Percentiles rank a stretch among this genome's conserved stretches.
Evolutionary conservation across 257 asterid species (phyloP).

Genomic region (Solanum gracilifrons): DNA sequence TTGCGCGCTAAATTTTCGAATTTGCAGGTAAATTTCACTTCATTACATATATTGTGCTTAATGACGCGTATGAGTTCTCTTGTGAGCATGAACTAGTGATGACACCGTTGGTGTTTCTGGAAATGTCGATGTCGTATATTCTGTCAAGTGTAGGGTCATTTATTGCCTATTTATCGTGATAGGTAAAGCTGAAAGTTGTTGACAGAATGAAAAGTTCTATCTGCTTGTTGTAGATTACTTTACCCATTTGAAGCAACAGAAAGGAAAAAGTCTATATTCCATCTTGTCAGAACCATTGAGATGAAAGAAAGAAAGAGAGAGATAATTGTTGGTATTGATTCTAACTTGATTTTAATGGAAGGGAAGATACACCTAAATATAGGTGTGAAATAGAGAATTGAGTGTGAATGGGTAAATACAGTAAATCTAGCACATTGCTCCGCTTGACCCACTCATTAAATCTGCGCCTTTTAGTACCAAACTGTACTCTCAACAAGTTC

Average conservation of each 20-base stretch:
- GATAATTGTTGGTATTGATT: neutral
- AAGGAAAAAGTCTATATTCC: neutral
- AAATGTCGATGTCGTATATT: neutral
- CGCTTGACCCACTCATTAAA: neutral
- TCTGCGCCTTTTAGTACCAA: neutral
- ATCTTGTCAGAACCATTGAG: neutral
- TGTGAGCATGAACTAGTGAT: neutral
- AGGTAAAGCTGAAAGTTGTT: neutral
- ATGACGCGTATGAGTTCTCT: neutral
- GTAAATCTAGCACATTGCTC: neutral
- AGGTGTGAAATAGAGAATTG: neutral
- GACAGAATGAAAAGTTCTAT: neutral
- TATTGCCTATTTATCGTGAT: neutral
- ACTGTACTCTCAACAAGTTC: neutral
- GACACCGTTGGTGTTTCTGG: neutral
- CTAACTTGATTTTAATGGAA: neutral
- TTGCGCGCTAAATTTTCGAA: constrained; percentile 55
- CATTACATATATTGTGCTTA: neutral
- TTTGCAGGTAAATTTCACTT: constrained; percentile 52
- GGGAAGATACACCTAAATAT: neutral
- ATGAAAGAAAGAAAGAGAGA: neutral
- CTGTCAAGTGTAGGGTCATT: neutral
- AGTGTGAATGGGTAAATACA: neutral
- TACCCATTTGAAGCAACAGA: neutral
- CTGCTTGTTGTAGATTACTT: neutral